Conservation (phyloP, 2,329 filamentous ascomycete species). For the Dactylella cylindrospora region DNA sequence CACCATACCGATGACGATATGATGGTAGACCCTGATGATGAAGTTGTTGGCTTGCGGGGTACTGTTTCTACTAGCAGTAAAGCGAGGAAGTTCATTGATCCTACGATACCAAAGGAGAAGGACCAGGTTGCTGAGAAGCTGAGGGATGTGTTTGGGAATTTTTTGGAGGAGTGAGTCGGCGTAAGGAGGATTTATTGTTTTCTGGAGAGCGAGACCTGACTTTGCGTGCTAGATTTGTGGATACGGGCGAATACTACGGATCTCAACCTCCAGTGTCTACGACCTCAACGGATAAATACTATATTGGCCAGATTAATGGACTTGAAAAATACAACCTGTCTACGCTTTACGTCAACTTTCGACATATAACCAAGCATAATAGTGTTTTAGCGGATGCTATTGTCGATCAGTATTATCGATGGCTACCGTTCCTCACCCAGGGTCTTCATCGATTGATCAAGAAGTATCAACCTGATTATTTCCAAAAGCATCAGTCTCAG, state of each 20-base stretch:
- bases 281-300: slow-evolving; percentile 76
- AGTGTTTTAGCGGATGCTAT: slow-evolving; percentile 82
- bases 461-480: slow-evolving; percentile 92
- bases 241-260: slow-evolving; percentile 65
- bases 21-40: slow-evolving; percentile 58
- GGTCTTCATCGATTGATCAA: slow-evolving; percentile 90
- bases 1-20: slow-evolving; percentile 57
- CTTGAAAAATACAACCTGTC: slow-evolving; percentile 74
- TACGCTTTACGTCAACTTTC: slow-evolving; percentile 83
- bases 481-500: slow-evolving; percentile 52
- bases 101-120: slow-evolving; percentile 68
- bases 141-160: slow-evolving; percentile 74
- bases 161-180: slow-evolving; percentile 70
- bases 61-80: slow-evolving; percentile 49
- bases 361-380: slow-evolving; percentile 72
- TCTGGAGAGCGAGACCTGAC: too few relatives aligned
- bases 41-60: slow-evolving; percentile 57
- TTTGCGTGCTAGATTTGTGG: slow-evolving; percentile 63
- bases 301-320: slow-evolving; percentile 78
- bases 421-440: slow-evolving; percentile 84
- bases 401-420: slow-evolving; percentile 89
- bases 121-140: slow-evolving; percentile 74
- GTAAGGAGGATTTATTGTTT: too few relatives aligned
- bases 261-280: slow-evolving; percentile 38
- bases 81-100: slow-evolving; percentile 51